Evolutionary conservation across 495 filamentous ascomycete species (phyloP), one percentile per base, ranked within the genome.

Genomic region (Tuber melanosporum): DNA sequence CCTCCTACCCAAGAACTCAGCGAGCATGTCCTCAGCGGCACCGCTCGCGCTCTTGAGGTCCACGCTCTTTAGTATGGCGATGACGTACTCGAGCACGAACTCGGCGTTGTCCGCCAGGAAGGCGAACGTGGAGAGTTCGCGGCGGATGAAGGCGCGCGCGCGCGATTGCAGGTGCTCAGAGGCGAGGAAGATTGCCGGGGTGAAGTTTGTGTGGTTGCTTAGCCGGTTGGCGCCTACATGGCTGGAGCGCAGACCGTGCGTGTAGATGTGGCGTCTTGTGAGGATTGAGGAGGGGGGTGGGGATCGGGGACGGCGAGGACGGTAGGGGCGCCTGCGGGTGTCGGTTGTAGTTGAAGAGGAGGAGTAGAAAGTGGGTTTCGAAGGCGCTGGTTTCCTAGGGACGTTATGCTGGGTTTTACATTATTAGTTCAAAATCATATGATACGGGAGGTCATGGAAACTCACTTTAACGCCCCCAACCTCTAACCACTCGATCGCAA

Each of bases 1-100:
- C 41, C 91, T 90, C 47, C 92, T 87, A 3, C 94, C 94, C 0
- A 99, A 82, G 78, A 94, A 97, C 52, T 97, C 95, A 22, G 90
- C 85, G n/a, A 98, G 84, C 86, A 98, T 90, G 47, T 94, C 91
- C 83, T 97, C 94, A 0, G 95, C 94, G 76, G 95, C 91, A 7
- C 94, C 94, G 19, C 88, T 88, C 81, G 91, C 92, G 14, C 90
- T 92, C 82, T 94, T 94, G n/a, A 95, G 88, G 83, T 99, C 95
- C 32, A 97, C 91, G 0, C 92, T 93, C 80, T 94, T 96, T 57
- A 99, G 85, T 70, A 99, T 94, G 46, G 92, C 92, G 71, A 98
- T 85, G 74, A 96, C 89, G 81, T 97, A 97, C 79, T 95, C 93
- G 36, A 97, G 89, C 41, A 99, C 83, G 76, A 97, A 99, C 81